These are phyloP conservation scores for Westerdykella sp. DNA, from an alignment of 2,329 filamentous ascomycete genomes.

Conservation along the genomic window DNA sequence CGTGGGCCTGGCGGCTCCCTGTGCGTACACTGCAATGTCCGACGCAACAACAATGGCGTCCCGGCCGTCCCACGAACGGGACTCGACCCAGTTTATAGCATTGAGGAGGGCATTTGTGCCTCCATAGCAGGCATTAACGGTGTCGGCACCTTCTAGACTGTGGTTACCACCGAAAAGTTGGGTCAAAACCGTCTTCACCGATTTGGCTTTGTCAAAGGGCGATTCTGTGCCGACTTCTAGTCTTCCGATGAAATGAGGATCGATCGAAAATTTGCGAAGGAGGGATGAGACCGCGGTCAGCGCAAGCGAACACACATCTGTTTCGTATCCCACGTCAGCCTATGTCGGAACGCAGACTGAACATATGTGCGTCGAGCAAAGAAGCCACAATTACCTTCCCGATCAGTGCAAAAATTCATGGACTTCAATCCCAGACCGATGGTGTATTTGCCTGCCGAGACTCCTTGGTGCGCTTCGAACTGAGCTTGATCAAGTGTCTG, in stretches of 20 bases:
- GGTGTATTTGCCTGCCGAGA: conserved; percentile 77
- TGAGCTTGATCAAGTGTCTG: conserved; percentile 80
- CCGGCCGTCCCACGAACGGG: conserved; percentile 78
- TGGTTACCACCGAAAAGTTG: conserved; percentile 79
- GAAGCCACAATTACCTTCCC: conserved; percentile 58
- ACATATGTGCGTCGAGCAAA: not conserved
- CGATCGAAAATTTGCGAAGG: conserved; percentile 76
- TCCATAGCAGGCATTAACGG: conserved; percentile 79
- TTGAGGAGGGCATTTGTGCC: conserved; percentile 82
- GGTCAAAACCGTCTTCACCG: conserved; percentile 83
- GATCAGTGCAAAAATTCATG: conserved; percentile 88
- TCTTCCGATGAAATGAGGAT: conserved; percentile 69
- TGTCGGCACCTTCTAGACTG: conserved; percentile 78
- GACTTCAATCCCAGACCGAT: conserved; percentile 86
- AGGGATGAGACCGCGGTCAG: conserved; percentile 73
- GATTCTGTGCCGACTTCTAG: conserved; percentile 84
- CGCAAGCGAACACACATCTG: conserved; percentile 61
- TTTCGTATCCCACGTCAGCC: conserved; percentile 52
- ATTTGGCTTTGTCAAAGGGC: conserved; percentile 83
- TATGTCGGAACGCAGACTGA: conserved; percentile 29
- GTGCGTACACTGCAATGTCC: conserved; percentile 80
- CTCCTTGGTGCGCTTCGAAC: conserved; percentile 81
- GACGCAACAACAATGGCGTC: conserved; percentile 74
- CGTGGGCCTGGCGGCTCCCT: conserved; percentile 73
- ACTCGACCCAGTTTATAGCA: conserved; percentile 78